These are phyloP conservation scores for Dalbergia oliveri DNA, from an alignment of 306 rosid genomes.

Conservation along the genomic window DNA sequence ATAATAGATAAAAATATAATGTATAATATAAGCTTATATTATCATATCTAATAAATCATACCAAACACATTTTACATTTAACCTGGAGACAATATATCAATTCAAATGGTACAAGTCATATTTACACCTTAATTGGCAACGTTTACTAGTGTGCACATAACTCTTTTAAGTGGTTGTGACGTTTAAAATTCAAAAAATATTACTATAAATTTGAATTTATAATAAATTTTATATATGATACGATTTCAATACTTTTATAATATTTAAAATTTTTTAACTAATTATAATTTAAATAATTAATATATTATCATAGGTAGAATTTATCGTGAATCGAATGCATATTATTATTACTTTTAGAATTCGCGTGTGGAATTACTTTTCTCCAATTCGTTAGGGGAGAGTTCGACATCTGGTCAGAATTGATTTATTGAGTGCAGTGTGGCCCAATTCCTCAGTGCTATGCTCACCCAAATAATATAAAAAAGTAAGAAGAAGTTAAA, in stretches of 20 bases:
- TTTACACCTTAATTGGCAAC: constrained; percentile 1
- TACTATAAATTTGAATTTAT: no score
- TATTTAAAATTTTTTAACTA: no score
- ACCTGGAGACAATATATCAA: not conserved
- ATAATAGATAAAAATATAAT: no score
- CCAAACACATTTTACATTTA: not conserved
- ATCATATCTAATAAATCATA: no score
- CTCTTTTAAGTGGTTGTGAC: not conserved
- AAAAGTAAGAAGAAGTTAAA: not conserved
- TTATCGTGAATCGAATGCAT: no score
- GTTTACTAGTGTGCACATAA: not conserved
- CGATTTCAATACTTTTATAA: no score
- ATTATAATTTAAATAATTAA: no score
- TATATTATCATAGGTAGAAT: no score
- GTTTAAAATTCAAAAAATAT: not conserved
- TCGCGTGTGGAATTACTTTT: not conserved
- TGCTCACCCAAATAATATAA: not conserved
- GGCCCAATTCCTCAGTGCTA: not conserved
- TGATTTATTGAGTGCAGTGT: not conserved
- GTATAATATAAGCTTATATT: no score
- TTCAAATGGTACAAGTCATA: not conserved
- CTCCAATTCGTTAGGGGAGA: not conserved
- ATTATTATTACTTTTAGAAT: no score
- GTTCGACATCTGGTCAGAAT: constrained; percentile 3
- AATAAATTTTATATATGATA: no score